Conservation (phyloP, 129 eudicot species). For the Lactuca sativa region DNA sequence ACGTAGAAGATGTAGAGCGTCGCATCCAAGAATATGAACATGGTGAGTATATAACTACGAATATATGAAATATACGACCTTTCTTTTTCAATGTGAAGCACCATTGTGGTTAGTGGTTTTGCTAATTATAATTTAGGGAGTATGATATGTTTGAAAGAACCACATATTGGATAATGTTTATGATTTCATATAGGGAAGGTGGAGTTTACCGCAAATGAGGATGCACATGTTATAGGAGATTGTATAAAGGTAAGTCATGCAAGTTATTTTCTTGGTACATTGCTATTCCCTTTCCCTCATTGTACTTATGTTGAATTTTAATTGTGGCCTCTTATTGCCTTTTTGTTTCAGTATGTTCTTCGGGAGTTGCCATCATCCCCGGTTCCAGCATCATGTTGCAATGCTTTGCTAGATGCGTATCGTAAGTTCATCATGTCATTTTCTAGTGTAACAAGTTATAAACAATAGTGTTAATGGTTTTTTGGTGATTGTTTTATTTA, state of each 20-base stretch:
- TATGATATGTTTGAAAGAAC: neutral
- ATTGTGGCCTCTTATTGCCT: neutral
- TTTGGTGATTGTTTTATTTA: neutral
- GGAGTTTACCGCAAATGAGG: conserved; percentile 78
- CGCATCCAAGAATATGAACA: conserved; percentile 85
- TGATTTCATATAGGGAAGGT: conserved; percentile 56
- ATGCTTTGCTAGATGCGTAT: conserved; percentile 83
- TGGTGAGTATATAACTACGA: conserved; percentile 47
- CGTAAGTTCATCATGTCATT: conserved; percentile 48
- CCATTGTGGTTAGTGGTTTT: conserved; percentile 11
- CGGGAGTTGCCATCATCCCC: conserved; percentile 98
- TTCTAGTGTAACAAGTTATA: neutral
- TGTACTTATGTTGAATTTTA: conserved; percentile 5
- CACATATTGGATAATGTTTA: conserved; percentile 17
- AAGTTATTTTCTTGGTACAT: neutral
- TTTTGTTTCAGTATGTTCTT: conserved; percentile 60
- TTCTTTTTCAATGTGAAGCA: neutral
- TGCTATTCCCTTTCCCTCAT: neutral
- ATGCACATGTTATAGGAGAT: conserved; percentile 91
- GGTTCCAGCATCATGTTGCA: conserved; percentile 98
- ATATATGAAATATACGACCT: no score
- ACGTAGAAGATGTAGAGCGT: conserved; percentile 86
- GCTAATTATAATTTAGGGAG: neutral
- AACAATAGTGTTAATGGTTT: neutral
- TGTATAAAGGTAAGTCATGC: conserved; percentile 68